Base-by-base conservation (phyloP, 805 yeast species). In the Yueomyces sinensis region DNA sequence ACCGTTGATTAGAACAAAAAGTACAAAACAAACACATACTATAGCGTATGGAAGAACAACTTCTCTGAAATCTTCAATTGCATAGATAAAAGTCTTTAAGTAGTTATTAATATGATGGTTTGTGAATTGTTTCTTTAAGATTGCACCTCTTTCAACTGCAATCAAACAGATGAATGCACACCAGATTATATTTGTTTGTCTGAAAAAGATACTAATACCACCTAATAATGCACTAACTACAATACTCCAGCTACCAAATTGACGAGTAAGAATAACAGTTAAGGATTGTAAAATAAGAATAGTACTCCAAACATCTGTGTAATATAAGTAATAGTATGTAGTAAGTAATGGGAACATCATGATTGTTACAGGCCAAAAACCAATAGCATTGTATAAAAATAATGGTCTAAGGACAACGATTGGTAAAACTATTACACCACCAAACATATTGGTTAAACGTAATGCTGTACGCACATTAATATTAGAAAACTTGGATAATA, bases 151-250 rank as follows among this genome's bases (percentile, higher is more conserved):
- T 45, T 78, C 84, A 19, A 81, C 52, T 7, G 73, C 60, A 1
- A 73, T 54, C 0, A 72, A 66, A 34, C 73, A 58, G 1, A 77
- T 62, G 42, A 82, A 75, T 0, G 70, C 74, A 13, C 74, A 66
- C 98, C 98, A 91, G 0, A 86, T 63, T 24, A 91, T 76, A 47
- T 91, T 91, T 0, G 98, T 91, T 47, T 91, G 98, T 41, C 98
- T 70, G 51, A 91, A 78, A 50, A 70, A 59, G 27, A 91, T 62
- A 47, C 94, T 79, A 4, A 66, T 20, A 4, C 74, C 65, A 0
- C 82, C 82, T 18, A 76, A 43, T 4, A 69, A 2, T 0, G 79
- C 78, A 38, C 84, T 65, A 1, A 63, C 23, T 51, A 59, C 53
- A 15, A 61, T 45, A 37, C 66, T 61, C 9, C 31, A 41, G 16